Evolutionary conservation across 495 filamentous ascomycete species (phyloP).

Genomic region (Aspergillus asperescens): DNA sequence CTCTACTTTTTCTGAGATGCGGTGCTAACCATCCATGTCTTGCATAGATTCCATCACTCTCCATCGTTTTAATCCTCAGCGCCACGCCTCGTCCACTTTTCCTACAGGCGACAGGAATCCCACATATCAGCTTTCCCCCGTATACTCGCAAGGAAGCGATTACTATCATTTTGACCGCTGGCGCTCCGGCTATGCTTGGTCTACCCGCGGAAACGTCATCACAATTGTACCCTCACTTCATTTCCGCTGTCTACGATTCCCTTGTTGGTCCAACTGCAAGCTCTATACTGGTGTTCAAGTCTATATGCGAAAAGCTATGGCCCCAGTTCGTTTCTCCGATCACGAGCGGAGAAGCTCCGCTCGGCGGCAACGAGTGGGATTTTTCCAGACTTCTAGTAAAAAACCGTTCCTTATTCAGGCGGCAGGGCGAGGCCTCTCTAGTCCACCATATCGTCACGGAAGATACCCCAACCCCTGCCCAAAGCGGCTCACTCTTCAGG

Average conservation of each 20-base stretch:
- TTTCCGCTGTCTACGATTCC: slow-evolving; percentile 39
- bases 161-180: slow-evolving; percentile 56
- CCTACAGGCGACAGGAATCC: slow-evolving; percentile 65
- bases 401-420: slow-evolving; percentile 68
- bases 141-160: slow-evolving; percentile 79
- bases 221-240: slow-evolving; percentile 40
- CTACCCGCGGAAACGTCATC: slow-evolving; percentile 27
- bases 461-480: slow-evolving; percentile 11
- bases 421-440: slow-evolving; percentile 68
- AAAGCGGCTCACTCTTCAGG: slow-evolving; percentile 19
- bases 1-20: neutral
- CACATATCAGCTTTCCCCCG: slow-evolving; percentile 77
- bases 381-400: slow-evolving; percentile 75
- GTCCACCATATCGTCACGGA: slow-evolving; percentile 62
- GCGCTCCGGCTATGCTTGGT: slow-evolving; percentile 31
- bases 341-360: slow-evolving; percentile 30
- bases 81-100: slow-evolving; percentile 60
- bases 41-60: slow-evolving; percentile 70
- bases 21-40: neutral
- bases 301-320: slow-evolving; percentile 65
- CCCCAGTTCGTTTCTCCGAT: slow-evolving; percentile 60
- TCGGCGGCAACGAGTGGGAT: slow-evolving; percentile 55
- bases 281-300: slow-evolving; percentile 40
- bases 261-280: slow-evolving; percentile 39
- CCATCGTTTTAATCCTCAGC: slow-evolving; percentile 71